phyloP scores from a whole-genome alignment of 2,329 filamentous ascomycete species.

The Hypoxylon sp. region DNA sequence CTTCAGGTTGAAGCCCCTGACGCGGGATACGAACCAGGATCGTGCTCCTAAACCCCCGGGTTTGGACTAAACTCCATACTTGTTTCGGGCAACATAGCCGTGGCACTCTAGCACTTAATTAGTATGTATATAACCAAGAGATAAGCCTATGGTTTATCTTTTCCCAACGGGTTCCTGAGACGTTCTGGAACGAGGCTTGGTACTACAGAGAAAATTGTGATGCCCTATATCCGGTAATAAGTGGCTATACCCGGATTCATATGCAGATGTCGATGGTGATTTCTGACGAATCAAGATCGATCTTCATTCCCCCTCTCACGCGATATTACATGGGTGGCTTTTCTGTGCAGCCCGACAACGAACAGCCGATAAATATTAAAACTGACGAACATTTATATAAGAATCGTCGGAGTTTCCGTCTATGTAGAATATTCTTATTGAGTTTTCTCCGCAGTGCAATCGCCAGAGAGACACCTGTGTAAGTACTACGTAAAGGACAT shows the following conservation, averaged over 20 bases:
- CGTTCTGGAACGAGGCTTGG: constrained; percentile 26
- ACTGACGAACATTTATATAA: too few relatives aligned
- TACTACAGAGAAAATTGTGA: too few relatives aligned
- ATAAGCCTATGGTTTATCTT: constrained; percentile 8
- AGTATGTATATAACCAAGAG: too few relatives aligned
- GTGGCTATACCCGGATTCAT: too few relatives aligned
- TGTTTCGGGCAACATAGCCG: constrained; percentile 21
- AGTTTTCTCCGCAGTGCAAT: too few relatives aligned
- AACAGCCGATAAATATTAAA: too few relatives aligned
- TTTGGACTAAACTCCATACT: constrained; percentile 24
- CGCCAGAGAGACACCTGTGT: too few relatives aligned
- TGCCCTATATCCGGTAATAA: constrained; percentile 1
- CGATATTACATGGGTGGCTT: background rate
- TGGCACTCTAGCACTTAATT: background rate
- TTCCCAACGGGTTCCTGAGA: constrained; percentile 14
- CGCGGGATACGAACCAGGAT: constrained; percentile 23
- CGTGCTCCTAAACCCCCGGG: constrained; percentile 8
- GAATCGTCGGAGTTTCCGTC: too few relatives aligned
- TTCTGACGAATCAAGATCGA: constrained; percentile 24
- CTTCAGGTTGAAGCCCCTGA: constrained; percentile 35
- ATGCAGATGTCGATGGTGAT: too few relatives aligned
- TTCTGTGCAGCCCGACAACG: background rate
- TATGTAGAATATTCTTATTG: too few relatives aligned
- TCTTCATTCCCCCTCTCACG: constrained; percentile 2
- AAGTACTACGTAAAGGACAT: too few relatives aligned